Evolutionary conservation across 2,329 filamentous ascomycete species (phyloP), one percentile per base, ranked within the genome.

Genomic region (Grosmannia clavigera): DNA sequence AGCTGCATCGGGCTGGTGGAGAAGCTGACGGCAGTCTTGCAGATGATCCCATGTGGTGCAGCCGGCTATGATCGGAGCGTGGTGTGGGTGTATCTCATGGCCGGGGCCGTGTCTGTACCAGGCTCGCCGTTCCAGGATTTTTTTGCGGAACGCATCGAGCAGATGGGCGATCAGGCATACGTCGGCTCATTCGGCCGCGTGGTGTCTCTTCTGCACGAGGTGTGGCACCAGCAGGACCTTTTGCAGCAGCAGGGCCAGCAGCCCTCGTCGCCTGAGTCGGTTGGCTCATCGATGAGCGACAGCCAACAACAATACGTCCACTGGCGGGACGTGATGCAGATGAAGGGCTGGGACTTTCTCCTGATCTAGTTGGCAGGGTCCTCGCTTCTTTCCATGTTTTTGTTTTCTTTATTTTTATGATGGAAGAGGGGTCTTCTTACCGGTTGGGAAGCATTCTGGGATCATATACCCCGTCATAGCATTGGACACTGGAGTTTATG

Each of bases 311-410:
- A 83, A 70, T 86, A 87, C 76, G 83, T 95, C 74, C 91, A 92
- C 84, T 97, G 92, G 92, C 82, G 92, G 76, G 89, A 95, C 75
- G 83, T 92, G 70, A 96, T 96, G 91, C 84, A 83, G 75, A 83
- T 86, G 76, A 94, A 92, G 77, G 84, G 84, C 67, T 96, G 90
- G 92, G 90, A 95, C 72, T 94, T 90, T 76, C 80, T 96, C 73
- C 82, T 96, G 73, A 92, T 96, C 75, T 96, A 65, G 67, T 64
- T 43, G 16, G 33, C 33, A 11, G 11, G 25, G 58, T 64, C 56
- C 58, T 65, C 57, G n/a, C 59, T 61, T 61, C 64, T 66, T 63
- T n/a, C 12, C 55, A 27, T 55, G 29, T 40, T 59, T 48, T 54
- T 19, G 25, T 31, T 52, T 33, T n/a, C 51, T 38, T 12, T 51